Evolutionary conservation across 1,284 basidiomycete genomes (phyloP).

Genomic region (Sanghuangporus weigelae): DNA sequence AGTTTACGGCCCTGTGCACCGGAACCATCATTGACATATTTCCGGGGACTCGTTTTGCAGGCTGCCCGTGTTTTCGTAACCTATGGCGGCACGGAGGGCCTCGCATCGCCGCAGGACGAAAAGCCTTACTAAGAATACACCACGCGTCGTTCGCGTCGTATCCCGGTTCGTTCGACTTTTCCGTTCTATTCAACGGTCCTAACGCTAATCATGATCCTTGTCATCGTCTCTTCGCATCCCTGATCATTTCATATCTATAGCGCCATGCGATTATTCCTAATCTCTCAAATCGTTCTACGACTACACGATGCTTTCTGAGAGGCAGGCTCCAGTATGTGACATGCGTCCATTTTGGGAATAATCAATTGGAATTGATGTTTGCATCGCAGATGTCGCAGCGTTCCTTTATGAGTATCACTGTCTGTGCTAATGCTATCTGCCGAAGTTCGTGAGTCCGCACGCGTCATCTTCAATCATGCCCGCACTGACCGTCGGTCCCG

Average conservation of each 20-base stretch:
- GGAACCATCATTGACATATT: conserved; percentile 61
- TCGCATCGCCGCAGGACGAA: conserved; percentile 72
- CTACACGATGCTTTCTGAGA: conserved; percentile 66
- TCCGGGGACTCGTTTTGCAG: conserved; percentile 70
- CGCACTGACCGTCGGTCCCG: not conserved
- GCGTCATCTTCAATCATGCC: not conserved
- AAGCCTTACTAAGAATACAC: conserved; percentile 74
- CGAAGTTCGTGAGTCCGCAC: conserved; percentile 45
- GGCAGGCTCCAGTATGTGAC: conserved; percentile 59
- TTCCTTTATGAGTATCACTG: conserved; percentile 77
- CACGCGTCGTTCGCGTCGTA: conserved; percentile 69
- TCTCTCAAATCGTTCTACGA: conserved; percentile 57
- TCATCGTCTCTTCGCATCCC: not conserved
- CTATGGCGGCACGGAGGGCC: conserved; percentile 72
- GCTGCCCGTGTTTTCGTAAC: conserved; percentile 76
- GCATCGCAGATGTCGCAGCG: conserved; percentile 48
- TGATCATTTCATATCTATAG: conserved; percentile 29
- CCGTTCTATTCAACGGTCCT: conserved; percentile 64
- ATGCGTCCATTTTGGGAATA: not conserved
- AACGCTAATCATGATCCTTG: conserved; percentile 43
- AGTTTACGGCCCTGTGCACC: too few species aligned
- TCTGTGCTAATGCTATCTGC: conserved; percentile 75
- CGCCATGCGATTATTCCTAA: conserved; percentile 73
- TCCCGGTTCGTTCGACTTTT: conserved; percentile 78
- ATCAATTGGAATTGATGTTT: not conserved